phyloP scores from a whole-genome alignment of 2,329 filamentous ascomycete species.

The Fusarium longipes region DNA sequence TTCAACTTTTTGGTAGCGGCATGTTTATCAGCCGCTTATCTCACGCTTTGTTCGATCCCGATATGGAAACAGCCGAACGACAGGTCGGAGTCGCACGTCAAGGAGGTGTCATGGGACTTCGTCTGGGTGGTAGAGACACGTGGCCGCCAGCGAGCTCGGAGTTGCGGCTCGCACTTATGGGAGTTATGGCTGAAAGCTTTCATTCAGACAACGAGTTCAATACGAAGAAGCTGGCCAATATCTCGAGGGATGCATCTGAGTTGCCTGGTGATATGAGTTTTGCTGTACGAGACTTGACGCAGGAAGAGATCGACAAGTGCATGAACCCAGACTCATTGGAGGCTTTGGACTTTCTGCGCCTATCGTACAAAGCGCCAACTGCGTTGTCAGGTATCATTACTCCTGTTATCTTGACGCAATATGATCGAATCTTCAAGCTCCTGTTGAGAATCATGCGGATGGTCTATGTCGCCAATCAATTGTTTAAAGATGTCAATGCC shows the following conservation, averaged over 20 bases:
- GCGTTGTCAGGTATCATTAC: conserved; percentile 81
- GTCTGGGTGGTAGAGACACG: conserved; percentile 80
- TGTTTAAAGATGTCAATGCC: conserved; percentile 68
- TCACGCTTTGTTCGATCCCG: conserved; percentile 85
- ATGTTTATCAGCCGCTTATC: conserved; percentile 83
- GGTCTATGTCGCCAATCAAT: conserved; percentile 76
- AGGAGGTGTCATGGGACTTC: conserved; percentile 81
- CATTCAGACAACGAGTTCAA: conserved; percentile 44
- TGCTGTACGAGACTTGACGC: conserved; percentile 81
- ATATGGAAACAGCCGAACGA: conserved; percentile 82
- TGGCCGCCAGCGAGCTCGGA: conserved; percentile 98
- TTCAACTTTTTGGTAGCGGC: conserved; percentile 86
- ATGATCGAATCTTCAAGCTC: conserved; percentile 86
- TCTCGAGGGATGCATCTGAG: conserved; percentile 48
- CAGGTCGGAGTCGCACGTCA: conserved; percentile 74
- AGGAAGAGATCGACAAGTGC: conserved; percentile 83
- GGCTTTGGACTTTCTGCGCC: conserved; percentile 90
- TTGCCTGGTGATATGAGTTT: conserved; percentile 82
- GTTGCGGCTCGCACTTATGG: conserved; percentile 87
- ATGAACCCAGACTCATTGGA: conserved; percentile 85
- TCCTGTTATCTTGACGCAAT: conserved; percentile 75
- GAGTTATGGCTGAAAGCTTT: conserved; percentile 82
- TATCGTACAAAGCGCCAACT: conserved; percentile 83
- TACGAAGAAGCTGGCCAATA: conserved; percentile 44
- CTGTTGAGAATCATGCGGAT: conserved; percentile 82